Percentiles rank a stretch among this genome's conserved stretches.
Evolutionary conservation across 306 rosid species (phyloP).

Genomic region (Gastrolobium villosum): DNA sequence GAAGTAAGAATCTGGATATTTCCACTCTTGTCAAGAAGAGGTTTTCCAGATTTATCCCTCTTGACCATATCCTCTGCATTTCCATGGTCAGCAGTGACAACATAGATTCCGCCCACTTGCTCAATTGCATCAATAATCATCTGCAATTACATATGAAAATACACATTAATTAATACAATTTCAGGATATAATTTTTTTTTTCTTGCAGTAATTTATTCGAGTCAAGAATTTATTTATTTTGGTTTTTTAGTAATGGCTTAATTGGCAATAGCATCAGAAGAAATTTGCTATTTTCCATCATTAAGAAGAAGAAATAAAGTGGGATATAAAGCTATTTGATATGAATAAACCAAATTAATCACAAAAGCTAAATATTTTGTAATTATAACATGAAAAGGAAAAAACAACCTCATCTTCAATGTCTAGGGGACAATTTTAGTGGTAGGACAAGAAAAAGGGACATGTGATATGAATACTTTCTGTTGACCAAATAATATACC

Average conservation of each 20-base stretch:
- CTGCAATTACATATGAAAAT: conserved; percentile 58
- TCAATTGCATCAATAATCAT: conserved; percentile 87
- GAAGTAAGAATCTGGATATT: conserved; percentile 94
- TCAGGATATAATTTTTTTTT: no score
- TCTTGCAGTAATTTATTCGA: no score
- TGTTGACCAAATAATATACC: conserved; percentile 1
- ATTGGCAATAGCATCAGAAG: background rate
- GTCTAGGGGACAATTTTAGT: background rate
- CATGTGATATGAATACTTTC: background rate
- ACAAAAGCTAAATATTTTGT: background rate
- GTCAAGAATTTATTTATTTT: no score
- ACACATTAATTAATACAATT: conserved; percentile 8
- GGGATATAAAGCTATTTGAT: background rate
- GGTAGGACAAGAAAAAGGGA: background rate
- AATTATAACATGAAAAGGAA: background rate
- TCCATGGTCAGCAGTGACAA: conserved; percentile 99
- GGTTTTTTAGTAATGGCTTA: no score
- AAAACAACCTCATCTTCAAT: background rate
- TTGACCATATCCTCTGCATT: conserved; percentile 99
- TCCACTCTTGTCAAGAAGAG: conserved; percentile 83
- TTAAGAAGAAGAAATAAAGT: background rate
- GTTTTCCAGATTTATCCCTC: conserved; percentile 87
- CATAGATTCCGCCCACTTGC: conserved; percentile 96
- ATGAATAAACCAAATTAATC: background rate
- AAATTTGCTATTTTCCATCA: background rate